Evolutionary conservation across 495 filamentous ascomycete genomes (phyloP).

Genomic region (Neurospora pannonica): DNA sequence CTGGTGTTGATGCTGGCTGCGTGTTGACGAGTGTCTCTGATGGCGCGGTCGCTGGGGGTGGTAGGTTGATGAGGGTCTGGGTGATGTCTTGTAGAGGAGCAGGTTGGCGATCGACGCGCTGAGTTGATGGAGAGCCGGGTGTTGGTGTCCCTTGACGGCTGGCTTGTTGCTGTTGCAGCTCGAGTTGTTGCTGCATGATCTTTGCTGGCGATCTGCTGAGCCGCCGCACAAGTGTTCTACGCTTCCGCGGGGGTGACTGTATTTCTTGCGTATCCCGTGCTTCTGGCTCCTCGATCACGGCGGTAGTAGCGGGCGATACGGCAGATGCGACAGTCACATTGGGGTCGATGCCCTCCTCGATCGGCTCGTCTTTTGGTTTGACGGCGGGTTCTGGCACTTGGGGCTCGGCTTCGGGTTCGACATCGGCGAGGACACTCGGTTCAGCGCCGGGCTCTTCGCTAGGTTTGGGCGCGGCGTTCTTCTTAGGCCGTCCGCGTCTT

Average conservation of each 20-base stretch:
- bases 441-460: constrained; percentile 42
- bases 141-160: not conserved
- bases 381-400: not conserved
- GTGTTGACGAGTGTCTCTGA: not conserved
- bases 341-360: constrained; percentile 44
- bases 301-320: constrained; percentile 31
- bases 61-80: constrained; percentile 50
- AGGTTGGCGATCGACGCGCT: constrained; percentile 28
- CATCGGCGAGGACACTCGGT: not conserved
- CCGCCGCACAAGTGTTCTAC: constrained; percentile 55
- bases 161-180: not conserved
- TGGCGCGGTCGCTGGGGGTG: not conserved
- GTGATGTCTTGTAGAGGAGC: constrained; percentile 76
- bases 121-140: not conserved
- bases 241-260: constrained; percentile 46
- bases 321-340: constrained; percentile 40
- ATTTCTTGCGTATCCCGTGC: not conserved
- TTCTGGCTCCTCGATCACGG: constrained; percentile 21
- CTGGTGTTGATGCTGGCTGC: constrained; percentile 7
- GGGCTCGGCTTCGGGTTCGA: not conserved
- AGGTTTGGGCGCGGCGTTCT: constrained; percentile 7
- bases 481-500: constrained; percentile 15
- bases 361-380: not conserved
- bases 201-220: constrained; percentile 12
- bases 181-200: not conserved